These are phyloP conservation scores for Cordyceps cicadae DNA, from an alignment of 2,329 filamentous ascomycete genomes.

Conservation along the genomic window DNA sequence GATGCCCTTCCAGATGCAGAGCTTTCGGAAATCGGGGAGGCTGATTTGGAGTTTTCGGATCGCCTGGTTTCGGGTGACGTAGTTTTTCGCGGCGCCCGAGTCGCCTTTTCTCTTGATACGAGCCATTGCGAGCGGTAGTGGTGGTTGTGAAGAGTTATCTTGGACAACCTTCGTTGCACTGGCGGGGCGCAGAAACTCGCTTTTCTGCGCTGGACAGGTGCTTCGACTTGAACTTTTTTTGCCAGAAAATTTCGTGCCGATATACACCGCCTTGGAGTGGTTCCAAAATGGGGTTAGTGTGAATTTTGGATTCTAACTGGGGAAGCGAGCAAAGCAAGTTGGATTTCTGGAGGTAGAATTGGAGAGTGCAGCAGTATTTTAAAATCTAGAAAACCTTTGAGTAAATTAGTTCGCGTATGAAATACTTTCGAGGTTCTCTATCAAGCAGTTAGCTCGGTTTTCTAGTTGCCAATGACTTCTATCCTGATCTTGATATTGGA, in stretches of 20 bases:
- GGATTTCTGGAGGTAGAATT: neutral
- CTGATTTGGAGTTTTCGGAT: conserved; percentile 97
- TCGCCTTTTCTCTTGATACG: conserved; percentile 89
- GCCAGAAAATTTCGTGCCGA: conserved; percentile 12
- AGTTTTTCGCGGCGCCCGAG: conserved; percentile 93
- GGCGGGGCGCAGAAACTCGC: conserved; percentile 23
- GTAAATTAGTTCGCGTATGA: too few relatives aligned
- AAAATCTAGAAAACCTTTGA: too few relatives aligned
- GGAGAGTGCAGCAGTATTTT: neutral
- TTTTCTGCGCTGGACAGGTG: conserved; percentile 16
- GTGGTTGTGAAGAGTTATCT: conserved; percentile 8
- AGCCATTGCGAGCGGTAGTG: conserved; percentile 42
- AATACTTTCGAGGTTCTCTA: too few relatives aligned
- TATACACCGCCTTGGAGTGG: neutral
- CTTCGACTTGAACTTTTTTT: conserved; percentile 13
- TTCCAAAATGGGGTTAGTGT: conserved; percentile 7
- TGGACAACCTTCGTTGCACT: conserved; percentile 12
- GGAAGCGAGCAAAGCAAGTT: neutral
- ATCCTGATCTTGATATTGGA: too few relatives aligned
- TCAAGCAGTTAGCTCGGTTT: too few relatives aligned
- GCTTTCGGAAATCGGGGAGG: conserved; percentile 90
- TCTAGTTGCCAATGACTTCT: too few relatives aligned
- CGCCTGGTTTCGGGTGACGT: conserved; percentile 92
- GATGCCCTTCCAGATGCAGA: conserved; percentile 99
- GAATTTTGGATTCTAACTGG: too few relatives aligned